Conservation (phyloP, 1,284 basidiomycete species). For the Malassezia restricta region DNA sequence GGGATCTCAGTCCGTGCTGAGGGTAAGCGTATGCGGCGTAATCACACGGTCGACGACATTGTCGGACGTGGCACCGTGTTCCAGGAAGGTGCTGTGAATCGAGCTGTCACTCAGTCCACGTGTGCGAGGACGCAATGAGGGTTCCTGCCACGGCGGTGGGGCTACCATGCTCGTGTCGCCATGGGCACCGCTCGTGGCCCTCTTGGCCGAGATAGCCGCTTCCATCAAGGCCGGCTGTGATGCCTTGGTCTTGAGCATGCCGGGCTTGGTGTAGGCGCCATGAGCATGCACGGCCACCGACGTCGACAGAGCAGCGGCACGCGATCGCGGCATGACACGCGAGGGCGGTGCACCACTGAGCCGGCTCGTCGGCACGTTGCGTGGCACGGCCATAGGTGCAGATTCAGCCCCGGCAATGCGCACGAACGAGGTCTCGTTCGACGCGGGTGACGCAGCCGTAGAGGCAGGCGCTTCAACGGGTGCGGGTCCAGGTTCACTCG, state of each 20-base stretch:
- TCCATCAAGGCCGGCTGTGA: neutral
- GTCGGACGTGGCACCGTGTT: conserved; percentile 17
- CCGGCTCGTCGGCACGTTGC: neutral
- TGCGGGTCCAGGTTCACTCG: neutral
- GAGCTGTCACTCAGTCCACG: conserved; percentile 40
- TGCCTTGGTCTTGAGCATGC: conserved; percentile 3
- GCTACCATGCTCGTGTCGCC: conserved; percentile 15
- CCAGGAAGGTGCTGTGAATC: conserved; percentile 35
- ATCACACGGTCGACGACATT: conserved; percentile 13
- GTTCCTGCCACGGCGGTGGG: conserved; percentile 17
- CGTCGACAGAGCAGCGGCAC: neutral
- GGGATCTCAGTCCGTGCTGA: neutral
- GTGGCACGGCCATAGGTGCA: conserved; percentile 2
- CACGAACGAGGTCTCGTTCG: neutral
- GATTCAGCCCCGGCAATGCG: neutral
- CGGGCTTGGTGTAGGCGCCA: conserved; percentile 7
- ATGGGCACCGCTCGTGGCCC: neutral
- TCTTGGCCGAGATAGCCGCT: neutral
- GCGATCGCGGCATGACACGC: neutral
- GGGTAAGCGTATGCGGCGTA: conserved; percentile 1
- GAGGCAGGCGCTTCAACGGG: neutral
- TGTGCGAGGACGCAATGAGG: conserved; percentile 23
- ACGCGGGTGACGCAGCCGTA: neutral
- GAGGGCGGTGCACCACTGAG: neutral
- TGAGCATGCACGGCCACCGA: conserved; percentile 4